Percentiles rank a stretch among this genome's conserved stretches.
These are phyloP conservation scores for Xylariales sp. DNA, from an alignment of 2,329 filamentous ascomycete genomes.

Conservation along the genomic window DNA sequence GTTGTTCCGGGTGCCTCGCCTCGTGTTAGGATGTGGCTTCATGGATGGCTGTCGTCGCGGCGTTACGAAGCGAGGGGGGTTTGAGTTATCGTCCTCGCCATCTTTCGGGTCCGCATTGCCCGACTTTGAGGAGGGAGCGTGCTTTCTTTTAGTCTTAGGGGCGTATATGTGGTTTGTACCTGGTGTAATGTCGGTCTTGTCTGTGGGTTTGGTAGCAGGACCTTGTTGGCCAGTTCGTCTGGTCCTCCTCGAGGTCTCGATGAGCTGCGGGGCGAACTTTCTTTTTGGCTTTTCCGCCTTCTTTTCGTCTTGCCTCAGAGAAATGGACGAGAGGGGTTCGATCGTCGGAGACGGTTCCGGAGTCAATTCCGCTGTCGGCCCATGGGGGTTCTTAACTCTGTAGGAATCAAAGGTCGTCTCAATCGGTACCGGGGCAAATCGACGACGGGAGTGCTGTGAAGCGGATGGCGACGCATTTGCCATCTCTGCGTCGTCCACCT, in stretches of 20 bases:
- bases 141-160: slow-evolving; percentile 35
- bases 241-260: slow-evolving; percentile 73
- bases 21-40: slow-evolving; percentile 34
- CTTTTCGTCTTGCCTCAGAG: slow-evolving; percentile 11
- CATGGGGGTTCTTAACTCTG: slow-evolving; percentile 38
- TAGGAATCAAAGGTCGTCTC: slow-evolving; percentile 65
- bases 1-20: slow-evolving; percentile 30
- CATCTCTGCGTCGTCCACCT: slow-evolving; percentile 21
- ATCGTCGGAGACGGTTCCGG: slow-evolving; percentile 46
- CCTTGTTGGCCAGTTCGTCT: slow-evolving; percentile 61
- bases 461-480: slow-evolving; percentile 15
- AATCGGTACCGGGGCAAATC: slow-evolving; percentile 66
- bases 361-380: slow-evolving; percentile 55
- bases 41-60: slow-evolving; percentile 35
- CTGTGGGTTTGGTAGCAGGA: slow-evolving; percentile 58
- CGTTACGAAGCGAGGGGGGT: slow-evolving; percentile 28
- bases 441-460: slow-evolving; percentile 45
- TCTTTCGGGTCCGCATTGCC: slow-evolving; percentile 18
- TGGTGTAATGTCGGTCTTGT: slow-evolving; percentile 69
- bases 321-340: slow-evolving; percentile 5
- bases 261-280: slow-evolving; percentile 71
- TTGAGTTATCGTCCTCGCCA: slow-evolving; percentile 20
- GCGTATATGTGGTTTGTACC: slow-evolving; percentile 59
- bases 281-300: slow-evolving; percentile 32
- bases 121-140: slow-evolving; percentile 20